These are phyloP conservation scores for Aspergillus panamensis DNA, from an alignment of 495 filamentous ascomycete genomes.

Conservation along the genomic window DNA sequence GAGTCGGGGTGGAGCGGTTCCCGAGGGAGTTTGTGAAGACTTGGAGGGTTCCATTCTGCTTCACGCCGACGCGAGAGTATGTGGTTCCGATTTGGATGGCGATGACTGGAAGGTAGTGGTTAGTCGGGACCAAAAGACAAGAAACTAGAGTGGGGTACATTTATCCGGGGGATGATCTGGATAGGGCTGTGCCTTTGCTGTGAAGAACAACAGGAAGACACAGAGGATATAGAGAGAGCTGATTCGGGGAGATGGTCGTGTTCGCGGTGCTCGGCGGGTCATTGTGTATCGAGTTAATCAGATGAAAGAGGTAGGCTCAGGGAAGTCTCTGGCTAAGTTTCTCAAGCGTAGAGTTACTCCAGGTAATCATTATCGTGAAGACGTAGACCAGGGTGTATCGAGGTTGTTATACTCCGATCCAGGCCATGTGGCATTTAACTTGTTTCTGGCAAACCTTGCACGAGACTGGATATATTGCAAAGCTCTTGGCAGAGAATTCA, in stretches of 20 bases:
- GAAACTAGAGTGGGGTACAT: neutral
- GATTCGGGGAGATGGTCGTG: neutral
- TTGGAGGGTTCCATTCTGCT: neutral
- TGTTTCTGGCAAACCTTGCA: no score
- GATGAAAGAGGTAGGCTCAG: no score
- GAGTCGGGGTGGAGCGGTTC: neutral
- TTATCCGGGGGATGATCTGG: neutral
- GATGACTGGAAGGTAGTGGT: neutral
- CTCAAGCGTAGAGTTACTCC: no score
- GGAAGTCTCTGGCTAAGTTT: no score
- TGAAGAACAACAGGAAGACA: neutral
- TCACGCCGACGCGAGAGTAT: neutral
- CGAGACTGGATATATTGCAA: no score
- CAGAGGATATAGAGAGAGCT: neutral
- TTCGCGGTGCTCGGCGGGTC: neutral
- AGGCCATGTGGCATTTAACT: no score
- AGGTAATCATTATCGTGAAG: no score
- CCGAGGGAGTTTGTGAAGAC: neutral
- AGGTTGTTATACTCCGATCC: no score
- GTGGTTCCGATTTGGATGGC: neutral
- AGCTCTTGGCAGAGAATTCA: no score
- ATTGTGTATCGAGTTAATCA: no score
- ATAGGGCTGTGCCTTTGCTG: neutral
- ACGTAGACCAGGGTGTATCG: no score
- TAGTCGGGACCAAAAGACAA: neutral